Evolutionary conservation across 331 rosid species (phyloP).

Genomic region (Arachis monticola): DNA sequence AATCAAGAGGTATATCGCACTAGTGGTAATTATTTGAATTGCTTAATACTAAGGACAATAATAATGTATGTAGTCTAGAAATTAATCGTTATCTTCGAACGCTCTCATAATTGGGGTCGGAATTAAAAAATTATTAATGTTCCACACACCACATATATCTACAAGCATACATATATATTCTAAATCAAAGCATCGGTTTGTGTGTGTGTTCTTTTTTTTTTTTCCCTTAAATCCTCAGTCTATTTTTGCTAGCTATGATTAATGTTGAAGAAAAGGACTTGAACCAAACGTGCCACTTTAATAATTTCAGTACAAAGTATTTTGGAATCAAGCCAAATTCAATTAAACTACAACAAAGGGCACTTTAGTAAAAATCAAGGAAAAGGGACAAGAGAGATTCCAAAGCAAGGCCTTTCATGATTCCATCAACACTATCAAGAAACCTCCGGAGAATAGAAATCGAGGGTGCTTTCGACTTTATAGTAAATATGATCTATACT

Average conservation of each 20-base stretch:
- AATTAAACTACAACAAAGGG: constrained; percentile 17
- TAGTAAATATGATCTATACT: constrained; percentile 15
- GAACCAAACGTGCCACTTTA: constrained; percentile 54
- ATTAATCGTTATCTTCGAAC: no score
- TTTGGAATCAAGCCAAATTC: constrained; percentile 45
- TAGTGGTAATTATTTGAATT: no score
- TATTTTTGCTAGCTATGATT: background rate
- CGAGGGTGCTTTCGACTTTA: constrained; percentile 25
- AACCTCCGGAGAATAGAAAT: background rate
- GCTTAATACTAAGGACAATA: no score
- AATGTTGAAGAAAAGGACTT: constrained; percentile 51
- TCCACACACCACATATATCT: constrained; percentile 27
- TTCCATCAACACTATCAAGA: constrained; percentile 37
- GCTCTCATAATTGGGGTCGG: no score
- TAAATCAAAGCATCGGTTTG: background rate
- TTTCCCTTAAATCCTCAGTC: background rate
- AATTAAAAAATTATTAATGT: no score
- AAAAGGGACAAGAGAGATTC: constrained; percentile 26
- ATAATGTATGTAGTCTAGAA: no score
- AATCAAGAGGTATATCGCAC: no score
- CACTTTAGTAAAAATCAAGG: constrained; percentile 34
- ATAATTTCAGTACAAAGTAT: constrained; percentile 35
- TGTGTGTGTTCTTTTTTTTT: background rate
- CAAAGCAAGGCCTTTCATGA: constrained; percentile 16
- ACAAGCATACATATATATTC: background rate